These are phyloP conservation scores for Astraeus odoratus DNA, from an alignment of 768 basidiomycete genomes.

Conservation along the genomic window DNA sequence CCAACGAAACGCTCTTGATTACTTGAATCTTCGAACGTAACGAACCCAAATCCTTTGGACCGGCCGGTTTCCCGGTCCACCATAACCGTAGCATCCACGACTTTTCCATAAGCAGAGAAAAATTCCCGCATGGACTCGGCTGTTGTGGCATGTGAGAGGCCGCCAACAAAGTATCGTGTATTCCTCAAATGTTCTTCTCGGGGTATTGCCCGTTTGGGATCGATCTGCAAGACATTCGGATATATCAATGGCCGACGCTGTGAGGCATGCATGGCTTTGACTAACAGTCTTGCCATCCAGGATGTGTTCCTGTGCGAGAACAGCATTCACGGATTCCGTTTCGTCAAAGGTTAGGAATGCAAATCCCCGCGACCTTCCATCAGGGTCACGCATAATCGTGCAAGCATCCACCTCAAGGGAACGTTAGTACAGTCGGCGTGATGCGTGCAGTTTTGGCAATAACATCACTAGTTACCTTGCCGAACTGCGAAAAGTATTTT, in stretches of 20 bases:
- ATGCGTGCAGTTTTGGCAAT: neutral
- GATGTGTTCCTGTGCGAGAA: constrained; percentile 59
- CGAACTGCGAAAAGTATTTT: constrained; percentile 75
- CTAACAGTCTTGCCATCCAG: constrained; percentile 76
- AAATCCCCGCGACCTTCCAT: constrained; percentile 72
- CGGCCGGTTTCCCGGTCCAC: constrained; percentile 68
- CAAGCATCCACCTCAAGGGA: constrained; percentile 60
- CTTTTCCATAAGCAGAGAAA: constrained; percentile 68
- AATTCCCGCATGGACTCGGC: constrained; percentile 66
- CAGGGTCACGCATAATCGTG: constrained; percentile 80
- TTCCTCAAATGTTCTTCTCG: constrained; percentile 71
- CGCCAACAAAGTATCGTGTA: constrained; percentile 79
- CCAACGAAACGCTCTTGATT: constrained; percentile 63
- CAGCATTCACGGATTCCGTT: constrained; percentile 51
- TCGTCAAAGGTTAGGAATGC: constrained; percentile 82
- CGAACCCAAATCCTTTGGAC: constrained; percentile 81
- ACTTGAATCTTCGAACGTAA: constrained; percentile 66
- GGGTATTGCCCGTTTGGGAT: constrained; percentile 83
- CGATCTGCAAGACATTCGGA: constrained; percentile 46
- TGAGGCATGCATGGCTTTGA: neutral
- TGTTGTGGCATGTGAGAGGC: constrained; percentile 59
- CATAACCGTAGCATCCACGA: constrained; percentile 84
- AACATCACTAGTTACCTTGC: constrained; percentile 43
- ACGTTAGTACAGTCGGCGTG: neutral
- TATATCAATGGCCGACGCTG: neutral